Conservation (phyloP, 2,329 filamentous ascomycete species). For the Exserohilum rostratum region DNA sequence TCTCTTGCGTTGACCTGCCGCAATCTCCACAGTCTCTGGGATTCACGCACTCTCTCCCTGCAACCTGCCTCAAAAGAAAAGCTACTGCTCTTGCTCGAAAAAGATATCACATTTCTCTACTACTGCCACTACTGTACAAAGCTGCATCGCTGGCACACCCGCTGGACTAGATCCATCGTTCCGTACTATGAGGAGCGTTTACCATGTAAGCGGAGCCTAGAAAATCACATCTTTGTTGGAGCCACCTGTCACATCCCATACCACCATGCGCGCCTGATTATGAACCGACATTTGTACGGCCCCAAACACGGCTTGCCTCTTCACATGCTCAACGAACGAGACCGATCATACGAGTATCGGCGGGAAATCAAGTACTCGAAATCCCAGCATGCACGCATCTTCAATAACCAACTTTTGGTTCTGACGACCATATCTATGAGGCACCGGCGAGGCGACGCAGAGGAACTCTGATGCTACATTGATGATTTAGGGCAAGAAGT, state of each 20-base stretch:
- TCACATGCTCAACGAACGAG: constrained; percentile 10
- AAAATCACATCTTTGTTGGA: neutral
- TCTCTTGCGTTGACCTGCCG: too few relatives aligned
- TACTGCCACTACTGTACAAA: constrained; percentile 25
- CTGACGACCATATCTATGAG: constrained; percentile 14
- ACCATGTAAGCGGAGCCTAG: constrained; percentile 8
- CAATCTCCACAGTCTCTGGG: too few relatives aligned
- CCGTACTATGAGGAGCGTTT: constrained; percentile 4
- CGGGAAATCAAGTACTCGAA: constrained; percentile 2
- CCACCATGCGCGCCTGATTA: constrained; percentile 24
- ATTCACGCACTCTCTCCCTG: neutral
- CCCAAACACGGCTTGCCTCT: constrained; percentile 18
- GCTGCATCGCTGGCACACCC: constrained; percentile 26
- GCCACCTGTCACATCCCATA: constrained; percentile 12
- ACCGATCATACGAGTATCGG: neutral
- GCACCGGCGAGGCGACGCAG: constrained; percentile 15
- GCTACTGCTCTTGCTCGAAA: too few relatives aligned
- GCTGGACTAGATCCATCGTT: constrained; percentile 14
- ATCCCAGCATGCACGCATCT: constrained; percentile 21
- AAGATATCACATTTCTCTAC: too few relatives aligned
- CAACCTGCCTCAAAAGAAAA: constrained; percentile 15
- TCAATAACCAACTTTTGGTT: constrained; percentile 24
- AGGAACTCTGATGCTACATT: too few relatives aligned
- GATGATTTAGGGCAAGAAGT: constrained; percentile 3
- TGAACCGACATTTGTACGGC: constrained; percentile 30